A percentile compares a stretch with the other conserved stretches of the same genome.
These are phyloP conservation scores for Blastocystis hominis DNA, from an alignment of 352 stramenopile species.

Conservation along the genomic window DNA sequence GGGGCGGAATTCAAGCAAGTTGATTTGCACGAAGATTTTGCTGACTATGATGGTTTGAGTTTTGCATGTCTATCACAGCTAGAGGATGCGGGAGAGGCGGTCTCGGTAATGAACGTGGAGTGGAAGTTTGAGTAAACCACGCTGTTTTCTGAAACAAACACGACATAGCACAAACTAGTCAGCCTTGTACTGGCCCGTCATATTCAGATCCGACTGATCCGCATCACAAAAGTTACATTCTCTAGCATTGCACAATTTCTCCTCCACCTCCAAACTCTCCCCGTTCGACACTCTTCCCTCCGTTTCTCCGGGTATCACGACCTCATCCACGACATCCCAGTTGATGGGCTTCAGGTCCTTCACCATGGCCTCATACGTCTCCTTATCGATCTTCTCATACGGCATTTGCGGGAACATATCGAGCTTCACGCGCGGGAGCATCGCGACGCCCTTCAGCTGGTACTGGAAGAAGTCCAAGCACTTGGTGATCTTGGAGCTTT, in stretches of 20 bases:
- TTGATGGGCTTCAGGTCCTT: constrained; percentile 58
- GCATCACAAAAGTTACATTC: constrained; percentile 33
- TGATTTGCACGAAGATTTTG: constrained; percentile 54
- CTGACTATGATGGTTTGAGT: constrained; percentile 36
- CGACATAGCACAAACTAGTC: constrained; percentile 23
- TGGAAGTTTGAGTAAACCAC: not conserved
- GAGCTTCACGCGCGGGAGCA: constrained; percentile 72
- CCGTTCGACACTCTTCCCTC: not conserved
- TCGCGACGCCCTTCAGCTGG: constrained; percentile 80
- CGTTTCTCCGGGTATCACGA: not conserved
- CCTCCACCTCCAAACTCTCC: not conserved
- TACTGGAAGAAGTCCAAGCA: constrained; percentile 83
- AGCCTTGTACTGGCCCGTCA: constrained; percentile 46
- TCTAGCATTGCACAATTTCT: not conserved
- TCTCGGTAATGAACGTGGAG: constrained; percentile 37
- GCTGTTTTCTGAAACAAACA: constrained; percentile 12
- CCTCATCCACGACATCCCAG: not conserved
- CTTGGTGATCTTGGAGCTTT: constrained; percentile 70
- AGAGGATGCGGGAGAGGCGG: constrained; percentile 13
- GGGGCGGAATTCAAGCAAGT: constrained; percentile 34
- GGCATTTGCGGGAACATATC: constrained; percentile 77
- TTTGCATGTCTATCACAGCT: not conserved
- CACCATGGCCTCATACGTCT: constrained; percentile 64
- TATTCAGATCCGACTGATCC: not conserved
- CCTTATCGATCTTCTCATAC: constrained; percentile 77